Percentiles rank a stretch among this genome's conserved stretches.
Evolutionary conservation across 2,329 filamentous ascomycete species (phyloP).

Genomic region (Cladosporium sp.): DNA sequence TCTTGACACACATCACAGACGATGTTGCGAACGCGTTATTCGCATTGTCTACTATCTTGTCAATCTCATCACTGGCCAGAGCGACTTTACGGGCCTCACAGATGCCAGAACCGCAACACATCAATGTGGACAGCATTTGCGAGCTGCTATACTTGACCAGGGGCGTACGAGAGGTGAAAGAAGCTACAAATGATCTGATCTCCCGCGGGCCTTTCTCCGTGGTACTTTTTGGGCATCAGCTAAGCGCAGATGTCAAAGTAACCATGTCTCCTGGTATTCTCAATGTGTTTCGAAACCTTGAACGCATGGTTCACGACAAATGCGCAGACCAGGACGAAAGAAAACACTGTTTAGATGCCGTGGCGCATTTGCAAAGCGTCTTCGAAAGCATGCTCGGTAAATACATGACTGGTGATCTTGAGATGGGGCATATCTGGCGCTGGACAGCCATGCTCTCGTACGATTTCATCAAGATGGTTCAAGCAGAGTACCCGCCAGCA

Average conservation of each 20-base stretch:
- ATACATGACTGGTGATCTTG: neutral
- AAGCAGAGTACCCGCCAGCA: slow-evolving; percentile 17
- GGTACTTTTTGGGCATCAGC: slow-evolving; percentile 9
- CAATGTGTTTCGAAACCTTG: neutral
- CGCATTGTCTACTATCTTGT: slow-evolving; percentile 17
- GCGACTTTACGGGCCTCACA: slow-evolving; percentile 11
- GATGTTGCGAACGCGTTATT: slow-evolving; percentile 21
- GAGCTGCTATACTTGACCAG: slow-evolving; percentile 21
- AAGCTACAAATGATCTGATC: slow-evolving; percentile 15
- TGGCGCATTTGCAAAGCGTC: neutral
- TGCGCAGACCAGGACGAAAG: slow-evolving; percentile 4
- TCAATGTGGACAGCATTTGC: slow-evolving; percentile 21
- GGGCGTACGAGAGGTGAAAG: slow-evolving; percentile 17
- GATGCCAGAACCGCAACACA: slow-evolving; percentile 14
- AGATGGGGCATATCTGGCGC: slow-evolving; percentile 9
- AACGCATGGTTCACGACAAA: neutral
- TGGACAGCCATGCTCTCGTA: slow-evolving; percentile 12
- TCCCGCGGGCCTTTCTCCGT: slow-evolving; percentile 14
- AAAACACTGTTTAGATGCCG: slow-evolving; percentile 6
- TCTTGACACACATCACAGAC: slow-evolving; percentile 17
- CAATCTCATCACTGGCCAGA: slow-evolving; percentile 13
- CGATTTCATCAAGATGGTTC: slow-evolving; percentile 18
- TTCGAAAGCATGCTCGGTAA: neutral
- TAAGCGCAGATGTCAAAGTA: slow-evolving; percentile 5
- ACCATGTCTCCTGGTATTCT: neutral